Evolutionary conservation across 2,329 filamentous ascomycete genomes (phyloP).

Genomic region (Cladophialophora yegresii): DNA sequence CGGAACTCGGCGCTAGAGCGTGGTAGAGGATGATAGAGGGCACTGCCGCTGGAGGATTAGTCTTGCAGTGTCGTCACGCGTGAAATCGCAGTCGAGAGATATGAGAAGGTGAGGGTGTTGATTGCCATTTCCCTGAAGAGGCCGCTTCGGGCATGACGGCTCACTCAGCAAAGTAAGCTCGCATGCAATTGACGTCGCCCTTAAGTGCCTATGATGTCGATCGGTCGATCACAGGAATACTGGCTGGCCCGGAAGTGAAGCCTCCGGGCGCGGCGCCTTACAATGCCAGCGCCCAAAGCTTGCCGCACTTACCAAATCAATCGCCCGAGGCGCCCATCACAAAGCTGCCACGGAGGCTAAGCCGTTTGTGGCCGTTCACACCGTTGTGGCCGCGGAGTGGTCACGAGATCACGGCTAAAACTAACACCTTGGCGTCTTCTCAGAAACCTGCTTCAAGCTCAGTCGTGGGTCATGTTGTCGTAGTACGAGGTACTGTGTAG

Average conservation of each 20-base stretch:
- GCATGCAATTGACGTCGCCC: conserved; percentile 16
- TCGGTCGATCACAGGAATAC: conserved; percentile 2
- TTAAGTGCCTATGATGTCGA: conserved; percentile 1
- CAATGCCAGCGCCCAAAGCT: neutral
- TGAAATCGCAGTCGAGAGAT: conserved; percentile 2
- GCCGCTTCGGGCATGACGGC: conserved; percentile 10
- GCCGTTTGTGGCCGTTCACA: too few species aligned
- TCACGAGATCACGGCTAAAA: neutral
- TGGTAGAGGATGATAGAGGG: conserved; percentile 10
- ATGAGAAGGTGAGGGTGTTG: conserved; percentile 5
- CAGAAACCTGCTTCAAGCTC: neutral
- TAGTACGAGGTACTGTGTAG: too few species aligned
- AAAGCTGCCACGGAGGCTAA: neutral
- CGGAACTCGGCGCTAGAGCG: conserved; percentile 5
- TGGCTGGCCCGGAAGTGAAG: conserved; percentile 11
- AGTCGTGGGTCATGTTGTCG: neutral
- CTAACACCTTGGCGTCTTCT: neutral
- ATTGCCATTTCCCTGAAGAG: conserved; percentile 16
- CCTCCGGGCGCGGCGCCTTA: conserved; percentile 2
- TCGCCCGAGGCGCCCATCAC: neutral
- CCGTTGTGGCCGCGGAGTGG: too few species aligned
- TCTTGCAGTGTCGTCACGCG: neutral
- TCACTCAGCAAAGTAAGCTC: conserved; percentile 16
- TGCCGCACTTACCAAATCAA: neutral
- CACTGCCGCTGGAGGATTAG: conserved; percentile 10